Percentiles rank a stretch among this genome's conserved stretches.
Conservation (phyloP, 495 filamentous ascomycete genomes). For the Parmelia sp. region DNA sequence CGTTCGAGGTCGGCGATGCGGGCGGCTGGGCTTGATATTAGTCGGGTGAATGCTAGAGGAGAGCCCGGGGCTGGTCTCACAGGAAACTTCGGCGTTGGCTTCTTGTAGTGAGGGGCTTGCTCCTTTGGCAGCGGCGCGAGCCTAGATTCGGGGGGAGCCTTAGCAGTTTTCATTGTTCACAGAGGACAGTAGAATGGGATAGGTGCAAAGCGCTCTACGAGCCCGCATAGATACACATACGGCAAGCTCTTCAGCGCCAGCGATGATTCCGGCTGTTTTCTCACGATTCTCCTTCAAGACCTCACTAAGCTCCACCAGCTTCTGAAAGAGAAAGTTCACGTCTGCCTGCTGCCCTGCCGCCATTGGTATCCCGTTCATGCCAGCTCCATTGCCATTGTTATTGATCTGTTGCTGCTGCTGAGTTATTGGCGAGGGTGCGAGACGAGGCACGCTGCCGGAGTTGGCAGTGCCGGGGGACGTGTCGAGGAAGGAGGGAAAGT, state of each 20-base stretch:
- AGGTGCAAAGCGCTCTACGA: not conserved
- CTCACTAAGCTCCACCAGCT: conserved; percentile 74
- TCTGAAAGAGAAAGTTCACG: conserved; percentile 74
- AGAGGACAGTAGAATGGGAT: not conserved
- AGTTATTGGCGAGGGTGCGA: conserved; percentile 22
- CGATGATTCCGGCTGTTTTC: conserved; percentile 66
- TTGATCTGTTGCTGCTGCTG: conserved; percentile 45
- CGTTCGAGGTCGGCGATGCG: conserved; percentile 48
- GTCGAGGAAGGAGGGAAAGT: conserved; percentile 29
- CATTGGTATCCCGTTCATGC: conserved; percentile 54
- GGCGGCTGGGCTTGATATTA: conserved; percentile 32
- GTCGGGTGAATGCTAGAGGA: too few species aligned
- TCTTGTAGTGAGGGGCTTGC: conserved; percentile 40
- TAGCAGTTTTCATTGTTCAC: not conserved
- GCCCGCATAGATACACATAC: conserved; percentile 31
- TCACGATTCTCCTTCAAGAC: conserved; percentile 72
- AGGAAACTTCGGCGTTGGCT: conserved; percentile 43
- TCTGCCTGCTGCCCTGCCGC: conserved; percentile 83
- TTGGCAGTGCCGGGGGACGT: conserved; percentile 22
- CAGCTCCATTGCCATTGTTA: conserved; percentile 39
- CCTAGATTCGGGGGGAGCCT: conserved; percentile 16
- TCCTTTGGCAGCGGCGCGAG: conserved; percentile 42
- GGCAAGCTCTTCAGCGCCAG: conserved; percentile 57
- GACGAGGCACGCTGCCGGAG: conserved; percentile 9
- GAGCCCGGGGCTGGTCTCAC: conserved; percentile 27